phyloP scores from a whole-genome alignment of 2,329 filamentous ascomycete genomes.

The Fusarium bactridioides region DNA sequence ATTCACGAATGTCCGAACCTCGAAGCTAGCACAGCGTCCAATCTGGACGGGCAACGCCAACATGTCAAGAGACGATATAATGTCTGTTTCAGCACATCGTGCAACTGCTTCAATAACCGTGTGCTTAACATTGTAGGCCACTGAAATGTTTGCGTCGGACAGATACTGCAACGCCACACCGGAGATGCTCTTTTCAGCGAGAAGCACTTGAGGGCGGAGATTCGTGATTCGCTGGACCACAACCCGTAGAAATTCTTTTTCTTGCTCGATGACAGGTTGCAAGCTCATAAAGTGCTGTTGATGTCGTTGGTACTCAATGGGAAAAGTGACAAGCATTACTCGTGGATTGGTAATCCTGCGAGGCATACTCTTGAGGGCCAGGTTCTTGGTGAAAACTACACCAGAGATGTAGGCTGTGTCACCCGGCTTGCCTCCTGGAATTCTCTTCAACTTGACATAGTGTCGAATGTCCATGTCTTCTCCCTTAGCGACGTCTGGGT shows the following conservation, averaged over 20 bases:
- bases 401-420: conserved; percentile 98
- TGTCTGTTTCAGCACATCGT: conserved; percentile 87
- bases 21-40: conserved; percentile 84
- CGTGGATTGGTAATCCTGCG: conserved; percentile 83
- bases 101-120: conserved; percentile 96
- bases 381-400: conserved; percentile 95
- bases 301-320: conserved; percentile 94
- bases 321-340: conserved; percentile 92
- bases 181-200: conserved; percentile 94
- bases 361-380: conserved; percentile 96
- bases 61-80: conserved; percentile 96
- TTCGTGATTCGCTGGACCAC: conserved; percentile 91
- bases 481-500: conserved; percentile 87
- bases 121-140: conserved; percentile 95
- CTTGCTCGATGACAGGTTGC: conserved; percentile 95
- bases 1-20: conserved; percentile 94
- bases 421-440: conserved; percentile 86
- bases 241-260: conserved; percentile 90
- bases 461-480: conserved; percentile 98
- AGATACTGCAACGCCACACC: conserved; percentile 89
- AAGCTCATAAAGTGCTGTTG: conserved; percentile 94
- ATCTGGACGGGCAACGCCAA: conserved; percentile 76
- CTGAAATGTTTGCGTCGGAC: conserved; percentile 87
- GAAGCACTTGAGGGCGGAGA: conserved; percentile 81
- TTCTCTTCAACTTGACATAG: conserved; percentile 97